A percentile compares a stretch with the other conserved stretches of the same genome.
Conservation (phyloP, 352 stramenopile species). For the Hyaloperonospora brassicae region DNA sequence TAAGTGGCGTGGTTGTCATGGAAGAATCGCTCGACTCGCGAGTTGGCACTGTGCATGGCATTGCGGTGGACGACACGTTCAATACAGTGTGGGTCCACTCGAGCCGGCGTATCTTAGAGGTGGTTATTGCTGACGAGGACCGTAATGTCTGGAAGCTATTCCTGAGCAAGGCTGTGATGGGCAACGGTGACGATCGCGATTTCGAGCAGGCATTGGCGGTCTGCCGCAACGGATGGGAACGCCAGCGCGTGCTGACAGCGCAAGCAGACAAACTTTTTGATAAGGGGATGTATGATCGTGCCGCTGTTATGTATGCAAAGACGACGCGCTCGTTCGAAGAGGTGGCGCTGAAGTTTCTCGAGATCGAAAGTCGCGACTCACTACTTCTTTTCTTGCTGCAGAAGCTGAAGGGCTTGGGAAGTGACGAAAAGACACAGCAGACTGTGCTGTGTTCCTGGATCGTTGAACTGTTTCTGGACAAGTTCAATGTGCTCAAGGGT, state of each 20-base stretch:
- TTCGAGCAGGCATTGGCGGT: constrained; percentile 86
- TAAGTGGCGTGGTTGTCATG: constrained; percentile 81
- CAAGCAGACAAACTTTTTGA: constrained; percentile 89
- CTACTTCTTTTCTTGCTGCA: constrained; percentile 84
- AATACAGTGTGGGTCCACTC: constrained; percentile 83
- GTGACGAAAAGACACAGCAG: constrained; percentile 86
- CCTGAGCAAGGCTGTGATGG: constrained; percentile 76
- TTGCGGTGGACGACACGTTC: constrained; percentile 65
- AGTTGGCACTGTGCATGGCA: constrained; percentile 57
- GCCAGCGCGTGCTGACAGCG: constrained; percentile 80
- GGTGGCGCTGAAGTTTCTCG: constrained; percentile 87
- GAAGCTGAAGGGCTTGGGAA: constrained; percentile 75
- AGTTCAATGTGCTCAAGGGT: constrained; percentile 82
- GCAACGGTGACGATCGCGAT: constrained; percentile 63
- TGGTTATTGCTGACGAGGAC: constrained; percentile 82
- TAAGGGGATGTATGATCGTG: constrained; percentile 73
- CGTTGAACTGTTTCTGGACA: constrained; percentile 86
- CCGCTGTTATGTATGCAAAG: constrained; percentile 85
- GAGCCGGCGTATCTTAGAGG: constrained; percentile 67
- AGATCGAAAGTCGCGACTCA: constrained; percentile 73
- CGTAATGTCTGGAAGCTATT: constrained; percentile 90
- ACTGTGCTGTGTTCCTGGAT: constrained; percentile 91
- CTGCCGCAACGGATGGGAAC: constrained; percentile 72
- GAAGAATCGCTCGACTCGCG: constrained; percentile 76
- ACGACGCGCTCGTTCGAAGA: constrained; percentile 87